Base-by-base conservation (phyloP, 2,329 filamentous ascomycete species). In the Neofusicoccum laricinum region DNA sequence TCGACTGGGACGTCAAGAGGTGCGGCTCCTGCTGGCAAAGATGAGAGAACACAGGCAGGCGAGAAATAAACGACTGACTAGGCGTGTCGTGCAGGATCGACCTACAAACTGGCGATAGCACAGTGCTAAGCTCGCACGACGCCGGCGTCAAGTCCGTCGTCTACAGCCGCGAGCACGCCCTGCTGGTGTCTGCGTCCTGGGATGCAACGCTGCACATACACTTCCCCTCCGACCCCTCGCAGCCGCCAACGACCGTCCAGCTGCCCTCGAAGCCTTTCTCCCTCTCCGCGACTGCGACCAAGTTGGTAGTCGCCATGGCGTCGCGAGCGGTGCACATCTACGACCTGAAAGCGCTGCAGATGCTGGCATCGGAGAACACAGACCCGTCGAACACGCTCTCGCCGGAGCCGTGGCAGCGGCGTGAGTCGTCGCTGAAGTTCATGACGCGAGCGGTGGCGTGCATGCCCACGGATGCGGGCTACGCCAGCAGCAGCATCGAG, bases 381-480 rank as follows among this genome's bases (percentile, higher is more conserved):
- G 76, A 79, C 19, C 34, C 64, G 4, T 79, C 72, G 10, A 72
- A 78, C 64, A 75, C 73, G 48, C 74, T 85, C 17, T 78, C 83
- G 19, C 79, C 93, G 61, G 85, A 91, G 73, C 93, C 94, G 0
- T 97, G 92, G 92, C 95, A 99, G 78, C 87, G 92, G 71, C 88
- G 95, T 66, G 95, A 99, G 77, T 96, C 92, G 61, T 96, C 91
- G 30, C 85, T 99, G 73, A 96, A 97, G 76, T 99, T 97, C 79
- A 92, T 97, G 83, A 98, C 94, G 1, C 87, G 95, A 66, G 91
- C 92, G 17, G 91, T 98, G 0, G 89, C 93, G 15, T 97, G 94
- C 77, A 98, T 99, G 95, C 94, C 95, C 14, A 93, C 95, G 71
- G 95, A 97, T 69, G 91, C 90, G 11, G 95, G 95, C 4, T 99